Base-by-base conservation (phyloP, 2,329 filamentous ascomycete species). In the Penicillium sp. region DNA sequence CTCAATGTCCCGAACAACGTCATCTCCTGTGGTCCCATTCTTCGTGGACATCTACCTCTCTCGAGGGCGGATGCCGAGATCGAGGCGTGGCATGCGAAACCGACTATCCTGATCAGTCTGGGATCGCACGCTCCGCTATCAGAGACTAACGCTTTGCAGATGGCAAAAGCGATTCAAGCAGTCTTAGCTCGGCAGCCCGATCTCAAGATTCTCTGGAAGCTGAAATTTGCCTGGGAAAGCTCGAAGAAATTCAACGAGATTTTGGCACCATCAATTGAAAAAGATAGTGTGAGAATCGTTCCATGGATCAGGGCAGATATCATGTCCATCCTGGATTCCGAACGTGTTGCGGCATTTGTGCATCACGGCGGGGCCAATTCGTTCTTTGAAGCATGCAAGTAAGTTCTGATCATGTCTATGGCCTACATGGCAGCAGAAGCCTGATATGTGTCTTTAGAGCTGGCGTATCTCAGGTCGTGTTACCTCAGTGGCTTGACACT, bases 301-400 rank as follows among this genome's bases (percentile, higher is more conserved):
- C 29, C 47, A 28, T 60, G 57, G 57, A 57, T 59, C 11, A 13
- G 54, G 27, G 37, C 55, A 2, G 56, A 60, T 11, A 56, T 59
- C 11, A 57, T 57, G 39, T 53, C 56, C 7, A 24, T 63, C 39
- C 44, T 77, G 5, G 54, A 66, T 27, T 67, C 64, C 3, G 70
- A 70, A 0, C 55, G 66, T 12, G 56, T 77, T 4, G 59, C 65
- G 2, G 71, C 69, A 26, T 66, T 71, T 8, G 62, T 77, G 3
- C 69, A 75, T 44, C 74, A 77, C 48, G 75, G 75, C 6, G 75
- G 74, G 3, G 71, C 74, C 0, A 76, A 73, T 47, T 75, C 72
- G 0, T 77, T 68, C 47, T 67, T 73, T 32, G 76, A 78, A 55
- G 70, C 70, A 5, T 56, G 75, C 44, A 61, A 59, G 73, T 74